phyloP scores from a whole-genome alignment of 768 basidiomycete genomes.

The Hypholoma sublateritium region DNA sequence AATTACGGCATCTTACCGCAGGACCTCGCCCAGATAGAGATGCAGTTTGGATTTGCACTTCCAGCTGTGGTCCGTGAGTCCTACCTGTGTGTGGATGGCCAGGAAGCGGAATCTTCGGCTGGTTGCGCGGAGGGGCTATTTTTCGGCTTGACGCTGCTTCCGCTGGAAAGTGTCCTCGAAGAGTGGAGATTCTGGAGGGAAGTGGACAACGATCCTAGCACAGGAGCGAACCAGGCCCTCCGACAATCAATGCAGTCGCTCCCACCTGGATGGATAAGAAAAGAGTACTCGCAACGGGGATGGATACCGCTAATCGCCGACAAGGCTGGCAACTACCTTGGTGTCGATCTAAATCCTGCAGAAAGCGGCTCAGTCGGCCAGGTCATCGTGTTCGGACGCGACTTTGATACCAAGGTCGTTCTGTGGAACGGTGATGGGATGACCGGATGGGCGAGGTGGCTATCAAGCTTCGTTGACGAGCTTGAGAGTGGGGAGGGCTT shows the following conservation, averaged over 20 bases:
- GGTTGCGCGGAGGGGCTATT: slow-evolving; percentile 91
- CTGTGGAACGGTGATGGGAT: slow-evolving; percentile 89
- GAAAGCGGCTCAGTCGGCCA: slow-evolving; percentile 79
- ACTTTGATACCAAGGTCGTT: slow-evolving; percentile 97
- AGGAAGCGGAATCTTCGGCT: slow-evolving; percentile 87
- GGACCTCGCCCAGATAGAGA: slow-evolving; percentile 79
- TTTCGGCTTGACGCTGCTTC: slow-evolving; percentile 91
- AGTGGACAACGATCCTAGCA: slow-evolving; percentile 84
- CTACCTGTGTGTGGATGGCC: slow-evolving; percentile 86
- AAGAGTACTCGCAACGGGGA: slow-evolving; percentile 88
- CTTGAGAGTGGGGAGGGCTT: slow-evolving; percentile 88
- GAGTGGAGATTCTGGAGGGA: slow-evolving; percentile 98
- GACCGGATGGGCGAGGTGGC: slow-evolving; percentile 94
- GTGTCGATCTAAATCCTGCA: slow-evolving; percentile 89
- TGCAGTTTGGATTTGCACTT: slow-evolving; percentile 80
- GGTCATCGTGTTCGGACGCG: slow-evolving; percentile 97
- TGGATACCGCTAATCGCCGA: slow-evolving; percentile 97
- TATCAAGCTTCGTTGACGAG: slow-evolving; percentile 89
- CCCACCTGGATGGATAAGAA: slow-evolving; percentile 86
- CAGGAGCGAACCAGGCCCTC: slow-evolving; percentile 76
- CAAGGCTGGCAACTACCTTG: slow-evolving; percentile 94
- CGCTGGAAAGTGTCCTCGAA: slow-evolving; percentile 88
- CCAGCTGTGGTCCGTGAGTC: slow-evolving; percentile 90
- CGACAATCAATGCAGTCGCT: slow-evolving; percentile 82
- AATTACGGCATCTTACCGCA: slow-evolving; percentile 85